phyloP scores from a whole-genome alignment of 306 rosid genomes.

The Pyrus betulifolia region DNA sequence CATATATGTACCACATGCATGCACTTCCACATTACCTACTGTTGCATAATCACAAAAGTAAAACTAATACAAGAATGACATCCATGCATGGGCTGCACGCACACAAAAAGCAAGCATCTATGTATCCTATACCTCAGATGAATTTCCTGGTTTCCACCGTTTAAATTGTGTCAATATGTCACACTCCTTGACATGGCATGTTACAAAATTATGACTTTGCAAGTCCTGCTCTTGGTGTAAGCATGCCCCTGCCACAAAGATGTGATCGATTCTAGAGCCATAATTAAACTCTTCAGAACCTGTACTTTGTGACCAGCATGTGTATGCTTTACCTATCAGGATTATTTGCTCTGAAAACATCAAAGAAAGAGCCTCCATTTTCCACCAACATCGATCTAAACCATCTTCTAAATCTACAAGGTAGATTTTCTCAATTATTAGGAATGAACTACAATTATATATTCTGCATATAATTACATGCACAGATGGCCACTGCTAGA shows the following conservation, averaged over 20 bases:
- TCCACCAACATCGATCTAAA: constrained; percentile 63
- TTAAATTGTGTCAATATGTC: constrained; percentile 76
- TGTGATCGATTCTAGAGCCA: constrained; percentile 87
- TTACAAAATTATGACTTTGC: constrained; percentile 55
- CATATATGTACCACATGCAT: background rate
- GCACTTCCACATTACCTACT: background rate
- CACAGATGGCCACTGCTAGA: constrained; percentile 7
- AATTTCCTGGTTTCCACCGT: constrained; percentile 80
- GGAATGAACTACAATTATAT: background rate
- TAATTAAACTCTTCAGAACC: constrained; percentile 93
- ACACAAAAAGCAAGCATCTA: background rate
- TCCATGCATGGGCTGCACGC: background rate
- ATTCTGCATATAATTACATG: background rate
- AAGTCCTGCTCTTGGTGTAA: constrained; percentile 51
- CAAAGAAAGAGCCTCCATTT: constrained; percentile 62
- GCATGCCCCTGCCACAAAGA: constrained; percentile 75
- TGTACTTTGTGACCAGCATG: constrained; percentile 87
- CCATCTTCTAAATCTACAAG: constrained; percentile 82
- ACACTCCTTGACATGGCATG: constrained; percentile 80
- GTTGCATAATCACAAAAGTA: background rate
- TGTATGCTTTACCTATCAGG: constrained; percentile 83
- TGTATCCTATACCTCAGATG: constrained; percentile 46
- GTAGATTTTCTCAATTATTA: constrained; percentile 12
- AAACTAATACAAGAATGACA: background rate
- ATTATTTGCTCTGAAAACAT: constrained; percentile 71